Conservation (phyloP, 75 land plant genomes). For the Sequoiadendron giganteum region DNA sequence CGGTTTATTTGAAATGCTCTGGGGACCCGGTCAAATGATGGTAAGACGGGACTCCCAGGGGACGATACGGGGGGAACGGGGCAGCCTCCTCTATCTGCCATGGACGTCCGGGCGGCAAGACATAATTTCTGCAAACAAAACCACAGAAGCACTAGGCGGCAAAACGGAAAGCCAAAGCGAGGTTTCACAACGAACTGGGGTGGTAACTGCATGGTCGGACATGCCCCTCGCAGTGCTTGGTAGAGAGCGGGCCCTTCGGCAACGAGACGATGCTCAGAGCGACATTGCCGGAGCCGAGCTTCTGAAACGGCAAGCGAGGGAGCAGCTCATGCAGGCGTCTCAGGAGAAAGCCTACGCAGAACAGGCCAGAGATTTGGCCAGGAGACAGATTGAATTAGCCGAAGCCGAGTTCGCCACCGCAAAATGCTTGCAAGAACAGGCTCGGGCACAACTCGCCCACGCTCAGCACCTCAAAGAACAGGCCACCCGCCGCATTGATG, state of each 20-base stretch:
- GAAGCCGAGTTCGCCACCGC: slow-evolving; percentile 57
- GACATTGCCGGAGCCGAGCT: background rate
- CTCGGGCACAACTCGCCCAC: slow-evolving; percentile 45
- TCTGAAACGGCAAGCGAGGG: slow-evolving; percentile 26
- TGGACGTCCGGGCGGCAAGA: background rate
- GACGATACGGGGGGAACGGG: background rate
- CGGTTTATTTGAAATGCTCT: background rate
- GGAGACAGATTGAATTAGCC: slow-evolving; percentile 49
- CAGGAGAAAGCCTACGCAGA: slow-evolving; percentile 53
- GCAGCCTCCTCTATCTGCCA: background rate
- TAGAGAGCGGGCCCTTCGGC: background rate
- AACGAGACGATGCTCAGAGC: background rate
- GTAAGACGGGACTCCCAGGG: no score
- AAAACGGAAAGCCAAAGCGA: background rate
- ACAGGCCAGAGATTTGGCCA: slow-evolving; percentile 43
- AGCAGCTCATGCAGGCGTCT: slow-evolving; percentile 48
- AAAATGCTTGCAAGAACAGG: slow-evolving; percentile 53
- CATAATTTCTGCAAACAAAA: background rate
- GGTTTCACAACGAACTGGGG: background rate
- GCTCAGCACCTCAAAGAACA: slow-evolving; percentile 45
- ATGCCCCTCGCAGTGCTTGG: background rate
- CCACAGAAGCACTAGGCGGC: background rate
- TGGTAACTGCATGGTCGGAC: background rate
- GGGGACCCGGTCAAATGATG: background rate
- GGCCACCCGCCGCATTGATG: slow-evolving; percentile 41